Percentiles rank a stretch among this genome's conserved stretches.
Evolutionary conservation across 2,329 filamentous ascomycete species (phyloP).

Genomic region (Colletotrichum costaricense): DNA sequence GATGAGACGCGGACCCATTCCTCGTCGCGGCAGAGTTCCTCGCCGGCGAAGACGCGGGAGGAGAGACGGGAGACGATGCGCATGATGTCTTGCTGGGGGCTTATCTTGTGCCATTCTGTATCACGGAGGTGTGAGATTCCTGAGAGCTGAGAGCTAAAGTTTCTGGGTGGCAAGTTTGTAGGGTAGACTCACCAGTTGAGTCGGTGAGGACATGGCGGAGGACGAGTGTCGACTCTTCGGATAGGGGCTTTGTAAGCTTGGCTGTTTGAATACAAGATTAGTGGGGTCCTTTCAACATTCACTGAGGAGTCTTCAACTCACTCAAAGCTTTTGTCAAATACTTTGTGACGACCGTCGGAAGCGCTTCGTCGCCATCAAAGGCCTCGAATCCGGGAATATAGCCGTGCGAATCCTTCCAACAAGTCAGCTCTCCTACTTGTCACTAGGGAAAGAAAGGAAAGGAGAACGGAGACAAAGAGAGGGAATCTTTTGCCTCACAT

Average conservation of each 20-base stretch:
- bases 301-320: neutral
- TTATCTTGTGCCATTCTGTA: constrained; percentile 35
- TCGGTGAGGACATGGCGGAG: constrained; percentile 2
- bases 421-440: neutral
- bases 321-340: constrained; percentile 20
- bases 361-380: neutral
- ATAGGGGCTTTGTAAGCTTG: constrained; percentile 26
- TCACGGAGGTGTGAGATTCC: neutral
- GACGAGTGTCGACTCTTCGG: constrained; percentile 1
- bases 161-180: accelerated
- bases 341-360: neutral
- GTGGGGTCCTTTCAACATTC: neutral
- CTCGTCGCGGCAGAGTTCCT: constrained; percentile 21
- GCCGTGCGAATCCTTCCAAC: neutral
- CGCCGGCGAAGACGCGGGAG: constrained; percentile 38
- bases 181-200: neutral
- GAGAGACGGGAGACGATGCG: constrained; percentile 36
- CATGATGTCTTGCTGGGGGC: constrained; percentile 9
- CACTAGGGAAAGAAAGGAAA: too few relatives aligned
- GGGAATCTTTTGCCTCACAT: neutral
- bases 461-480: too few relatives aligned
- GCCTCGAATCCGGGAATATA: constrained; percentile 21
- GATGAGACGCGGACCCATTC: constrained; percentile 35
- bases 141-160: too few relatives aligned
- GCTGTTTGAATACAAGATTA: neutral